Evolutionary conservation across 768 basidiomycete genomes (phyloP), one percentile per base, ranked within the genome.

Genomic region (Podaxis sp.): DNA sequence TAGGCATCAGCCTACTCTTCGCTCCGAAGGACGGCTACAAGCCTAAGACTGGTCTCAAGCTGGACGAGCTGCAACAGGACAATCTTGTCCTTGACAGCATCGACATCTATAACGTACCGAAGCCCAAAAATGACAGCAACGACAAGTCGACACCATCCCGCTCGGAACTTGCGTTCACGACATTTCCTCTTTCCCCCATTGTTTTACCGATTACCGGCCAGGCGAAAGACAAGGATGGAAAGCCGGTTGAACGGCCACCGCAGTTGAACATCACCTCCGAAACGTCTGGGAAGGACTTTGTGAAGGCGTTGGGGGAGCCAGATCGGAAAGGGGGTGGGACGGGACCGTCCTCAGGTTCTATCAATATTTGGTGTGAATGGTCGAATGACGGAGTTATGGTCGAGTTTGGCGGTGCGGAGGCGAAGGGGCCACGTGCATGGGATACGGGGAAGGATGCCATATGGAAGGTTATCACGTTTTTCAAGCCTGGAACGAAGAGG

Each of bases 321-420:
- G 85, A 85, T 69, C 81, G 92, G 64, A 98, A 97, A 72, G 96
- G 96, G 6, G 94, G 95, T 22, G 95, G 96, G 1, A 78, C 86
- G 8, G 93, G 93, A 0, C 92, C 93, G 12, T 89, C 88, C 22
- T 85, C 86, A 2, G 91, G 91, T 41, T 93, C 90, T 36, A 91
- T 96, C 66, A 89, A 88, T 29, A 93, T 96, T 66, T 97, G 94
- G 93, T 91, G 94, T 66, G 94, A 97, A 74, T 97, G 94, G 95
- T 80, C 85, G 27, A 82, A 77, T 67, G 83, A 88, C 64, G 93
- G 92, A 2, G 71, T 94, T 38, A 92, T 94, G 91, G 82, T 93
- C 12, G 93, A 94, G 68, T 92, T 93, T 71, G 91, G 90, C 0
- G 92, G 91, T 1, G 83, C 84, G 53, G 85, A 91, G 63, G 86